Conservation (phyloP, 345 rosid species). For the Brassica nigra region DNA sequence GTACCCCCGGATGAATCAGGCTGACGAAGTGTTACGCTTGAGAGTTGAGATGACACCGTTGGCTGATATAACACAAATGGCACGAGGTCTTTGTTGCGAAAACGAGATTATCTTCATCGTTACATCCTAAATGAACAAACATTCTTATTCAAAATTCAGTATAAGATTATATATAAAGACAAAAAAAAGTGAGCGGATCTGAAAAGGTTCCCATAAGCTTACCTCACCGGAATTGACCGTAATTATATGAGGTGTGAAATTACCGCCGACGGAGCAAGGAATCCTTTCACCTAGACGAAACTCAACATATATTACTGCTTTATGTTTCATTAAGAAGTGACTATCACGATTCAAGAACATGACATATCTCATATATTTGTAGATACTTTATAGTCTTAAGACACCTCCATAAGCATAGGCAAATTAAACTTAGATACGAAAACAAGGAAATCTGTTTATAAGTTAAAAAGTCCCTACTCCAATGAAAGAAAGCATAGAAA, state of each 20-base stretch:
- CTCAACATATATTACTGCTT: not conserved
- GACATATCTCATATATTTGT: slow-evolving; percentile 7
- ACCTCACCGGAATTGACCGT: slow-evolving; percentile 96
- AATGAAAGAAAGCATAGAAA: slow-evolving; percentile 17
- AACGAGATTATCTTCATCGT: slow-evolving; percentile 95
- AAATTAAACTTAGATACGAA: slow-evolving; percentile 17
- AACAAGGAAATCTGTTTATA: not conserved
- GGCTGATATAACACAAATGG: slow-evolving; percentile 88
- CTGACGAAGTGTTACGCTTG: slow-evolving; percentile 92
- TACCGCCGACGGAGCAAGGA: slow-evolving; percentile 85
- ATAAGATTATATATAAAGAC: not conserved
- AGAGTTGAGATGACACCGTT: slow-evolving; percentile 92
- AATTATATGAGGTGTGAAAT: slow-evolving; percentile 87
- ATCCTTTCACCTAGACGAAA: slow-evolving; percentile 75
- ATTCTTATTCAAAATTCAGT: not conserved
- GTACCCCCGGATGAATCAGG: slow-evolving; percentile 99
- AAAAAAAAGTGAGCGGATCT: not conserved
- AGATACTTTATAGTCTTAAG: slow-evolving; percentile 8
- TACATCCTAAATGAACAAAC: slow-evolving; percentile 63
- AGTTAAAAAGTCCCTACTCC: slow-evolving; percentile 14
- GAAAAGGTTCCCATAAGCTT: slow-evolving; percentile 14
- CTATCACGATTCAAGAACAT: not conserved
- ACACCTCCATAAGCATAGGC: slow-evolving; percentile 1
- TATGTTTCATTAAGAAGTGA: slow-evolving; percentile 15
- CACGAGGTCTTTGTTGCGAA: slow-evolving; percentile 98